phyloP scores from a whole-genome alignment of 139 green algal species.

The Chlorella sp. region DNA sequence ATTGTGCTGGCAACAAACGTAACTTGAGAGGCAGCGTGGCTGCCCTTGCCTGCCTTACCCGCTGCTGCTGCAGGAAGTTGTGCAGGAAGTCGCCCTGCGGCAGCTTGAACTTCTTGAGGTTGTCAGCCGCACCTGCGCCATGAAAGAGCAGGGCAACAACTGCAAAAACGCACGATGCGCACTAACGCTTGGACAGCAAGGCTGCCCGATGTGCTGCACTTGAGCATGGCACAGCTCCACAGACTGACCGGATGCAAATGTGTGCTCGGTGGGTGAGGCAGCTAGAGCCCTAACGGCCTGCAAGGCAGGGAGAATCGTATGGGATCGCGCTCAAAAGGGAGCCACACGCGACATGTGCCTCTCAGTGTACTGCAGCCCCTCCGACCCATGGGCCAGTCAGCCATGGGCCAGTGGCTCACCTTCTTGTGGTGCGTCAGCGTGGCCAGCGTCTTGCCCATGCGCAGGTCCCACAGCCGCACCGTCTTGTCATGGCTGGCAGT shows the following conservation, averaged over 20 bases:
- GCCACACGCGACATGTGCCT: too few relatives aligned
- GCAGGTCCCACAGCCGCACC: conserved; percentile 91
- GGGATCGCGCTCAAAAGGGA: neutral
- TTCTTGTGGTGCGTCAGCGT: conserved; percentile 99
- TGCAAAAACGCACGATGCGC: too few relatives aligned
- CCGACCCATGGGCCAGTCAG: too few relatives aligned
- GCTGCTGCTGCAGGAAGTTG: conserved; percentile 96
- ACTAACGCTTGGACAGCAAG: too few relatives aligned
- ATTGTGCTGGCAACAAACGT: too few relatives aligned
- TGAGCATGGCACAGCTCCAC: too few relatives aligned
- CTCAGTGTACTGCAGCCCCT: neutral
- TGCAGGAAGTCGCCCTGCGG: conserved; percentile 94
- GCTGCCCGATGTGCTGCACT: too few relatives aligned
- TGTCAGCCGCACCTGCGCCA: conserved; percentile 83
- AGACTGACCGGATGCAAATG: conserved; percentile 74
- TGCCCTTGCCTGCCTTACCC: neutral
- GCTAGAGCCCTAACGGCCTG: conserved; percentile 60
- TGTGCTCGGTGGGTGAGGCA: conserved; percentile 88
- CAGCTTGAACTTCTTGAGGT: conserved; percentile 98
- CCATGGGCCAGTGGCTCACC: conserved; percentile 31
- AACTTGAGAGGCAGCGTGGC: neutral
- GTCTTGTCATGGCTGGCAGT: conserved; percentile 90
- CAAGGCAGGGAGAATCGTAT: neutral
- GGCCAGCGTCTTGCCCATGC: conserved; percentile 76
- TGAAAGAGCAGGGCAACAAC: too few relatives aligned